Percentiles rank a stretch among this genome's conserved stretches.
phyloP scores from a whole-genome alignment of 805 yeast species.

The Pichia nanzhaoensis region DNA sequence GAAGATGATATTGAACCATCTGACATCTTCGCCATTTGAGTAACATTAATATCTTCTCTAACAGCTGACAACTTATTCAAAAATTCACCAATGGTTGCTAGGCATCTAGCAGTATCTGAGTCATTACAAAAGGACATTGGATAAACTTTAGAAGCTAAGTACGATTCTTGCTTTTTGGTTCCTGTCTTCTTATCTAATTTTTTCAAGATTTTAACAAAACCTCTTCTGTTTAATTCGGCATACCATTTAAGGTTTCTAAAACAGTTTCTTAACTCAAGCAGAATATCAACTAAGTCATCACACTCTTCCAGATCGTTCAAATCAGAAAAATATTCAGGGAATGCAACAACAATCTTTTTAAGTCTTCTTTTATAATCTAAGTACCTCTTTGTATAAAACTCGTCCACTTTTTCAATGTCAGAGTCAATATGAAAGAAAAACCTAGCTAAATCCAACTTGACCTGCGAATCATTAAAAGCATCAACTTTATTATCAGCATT shows the following conservation, averaged over 20 bases:
- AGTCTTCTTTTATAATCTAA: conserved; percentile 70
- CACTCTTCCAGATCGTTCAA: conserved; percentile 44
- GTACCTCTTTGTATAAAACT: conserved; percentile 66
- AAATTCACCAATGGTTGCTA: conserved; percentile 46
- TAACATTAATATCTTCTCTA: conserved; percentile 7
- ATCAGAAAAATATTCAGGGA: conserved; percentile 18
- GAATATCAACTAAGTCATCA: conserved; percentile 57
- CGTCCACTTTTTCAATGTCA: conserved; percentile 75
- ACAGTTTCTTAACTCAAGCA: conserved; percentile 68
- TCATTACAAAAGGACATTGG: conserved; percentile 78
- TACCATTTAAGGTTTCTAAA: conserved; percentile 87
- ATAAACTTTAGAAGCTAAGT: conserved; percentile 58
- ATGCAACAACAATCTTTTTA: conserved; percentile 37
- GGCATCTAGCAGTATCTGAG: conserved; percentile 44
- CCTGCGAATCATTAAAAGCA: conserved; percentile 34
- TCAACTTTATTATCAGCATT: conserved; percentile 24
- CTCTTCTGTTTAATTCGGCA: conserved; percentile 87
- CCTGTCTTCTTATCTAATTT: conserved; percentile 83
- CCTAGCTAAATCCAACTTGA: conserved; percentile 45
- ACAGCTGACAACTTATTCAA: conserved; percentile 41
- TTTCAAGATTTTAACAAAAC: conserved; percentile 81
- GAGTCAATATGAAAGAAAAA: conserved; percentile 77
- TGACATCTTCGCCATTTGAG: conserved; percentile 2
- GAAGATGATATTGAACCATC: conserved; percentile 8
- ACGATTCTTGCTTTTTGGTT: conserved; percentile 48